Evolutionary conservation across 345 rosid genomes (phyloP), one percentile per base, ranked within the genome.

Genomic region (Rhodamnia rubescens): DNA sequence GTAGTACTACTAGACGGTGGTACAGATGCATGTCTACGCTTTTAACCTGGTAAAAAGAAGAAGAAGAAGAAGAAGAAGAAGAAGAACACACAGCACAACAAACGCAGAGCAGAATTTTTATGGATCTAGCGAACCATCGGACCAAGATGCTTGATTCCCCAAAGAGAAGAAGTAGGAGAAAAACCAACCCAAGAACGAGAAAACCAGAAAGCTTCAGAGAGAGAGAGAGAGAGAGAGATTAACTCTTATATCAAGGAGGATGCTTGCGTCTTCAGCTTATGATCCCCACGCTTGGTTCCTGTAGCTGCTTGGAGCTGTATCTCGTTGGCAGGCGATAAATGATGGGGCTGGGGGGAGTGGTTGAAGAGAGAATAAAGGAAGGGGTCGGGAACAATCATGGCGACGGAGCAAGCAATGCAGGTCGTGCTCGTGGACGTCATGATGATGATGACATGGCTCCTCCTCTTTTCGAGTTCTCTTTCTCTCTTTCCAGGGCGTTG

Each of bases 131-230:
- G 32, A 84, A 54, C 26, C 52, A 86, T 89, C 90, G 90, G 90
- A 89, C 90, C 90, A 64, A 85, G 90, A 87, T 74, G 90, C 89
- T 87, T 89, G 90, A 89, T 89, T 89, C 90, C 90, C 90, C 90
- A 64, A 29, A 2, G 44, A 64, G 16, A 42, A 61, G 50, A 51
- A 32, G 82, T 4, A 0, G 36, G 26, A 83, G 56, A 75, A 85
- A 52, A 75, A 40, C 1, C 18, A 53, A 50, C 32, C 22, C 53
- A 47, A 81, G 55, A 82, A 32, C 32, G 20, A 82, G 83, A 51
- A 36, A 52, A 20, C 29, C 40, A 82, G 55, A 40, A 15, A 75
- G 82, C 22, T 42, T 16, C 27, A 36, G 51, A 11, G 52, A 40
- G 18, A 40, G 82, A 40, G 82, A 29, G 74, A 61, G 74, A 24